Evolutionary conservation across 1,284 basidiomycete genomes (phyloP).

Genomic region (Rhodotorula sp.): DNA sequence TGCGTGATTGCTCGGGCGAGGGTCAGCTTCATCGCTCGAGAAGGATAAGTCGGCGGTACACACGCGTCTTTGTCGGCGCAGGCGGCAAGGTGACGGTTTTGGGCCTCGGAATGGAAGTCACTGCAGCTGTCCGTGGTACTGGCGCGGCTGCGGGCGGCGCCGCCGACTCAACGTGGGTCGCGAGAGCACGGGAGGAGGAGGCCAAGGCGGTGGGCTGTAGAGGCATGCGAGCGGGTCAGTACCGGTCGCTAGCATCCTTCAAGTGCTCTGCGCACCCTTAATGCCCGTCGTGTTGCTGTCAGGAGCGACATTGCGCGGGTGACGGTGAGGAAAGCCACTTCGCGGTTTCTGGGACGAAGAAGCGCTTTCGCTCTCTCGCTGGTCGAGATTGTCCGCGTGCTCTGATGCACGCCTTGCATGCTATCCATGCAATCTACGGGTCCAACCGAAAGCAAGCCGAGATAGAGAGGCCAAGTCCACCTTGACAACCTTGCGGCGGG

Average conservation of each 20-base stretch:
- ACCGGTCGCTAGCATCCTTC: accelerated
- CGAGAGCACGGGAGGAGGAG: slow-evolving; percentile 22
- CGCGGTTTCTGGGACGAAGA: background rate
- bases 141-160: background rate
- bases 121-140: background rate
- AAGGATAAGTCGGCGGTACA: background rate
- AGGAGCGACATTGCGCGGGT: slow-evolving; percentile 22
- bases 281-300: slow-evolving; percentile 17
- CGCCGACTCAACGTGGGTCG: slow-evolving; percentile 19
- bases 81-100: no score
- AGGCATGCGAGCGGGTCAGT: background rate
- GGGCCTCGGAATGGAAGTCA: no score
- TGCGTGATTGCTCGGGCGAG: background rate
- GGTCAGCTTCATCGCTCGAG: slow-evolving; percentile 4
- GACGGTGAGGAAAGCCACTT: background rate
- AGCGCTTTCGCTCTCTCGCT: background rate
- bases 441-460: no score
- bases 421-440: no score
- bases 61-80: background rate
- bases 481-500: no score
- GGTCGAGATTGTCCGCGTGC: no score
- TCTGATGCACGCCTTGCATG: no score
- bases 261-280: slow-evolving; percentile 7
- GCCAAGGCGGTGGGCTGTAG: slow-evolving; percentile 27
- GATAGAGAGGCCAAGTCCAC: no score